Evolutionary conservation across 176 grass and related monocot genomes (phyloP).

Genomic region (Tuctoria greenei): DNA sequence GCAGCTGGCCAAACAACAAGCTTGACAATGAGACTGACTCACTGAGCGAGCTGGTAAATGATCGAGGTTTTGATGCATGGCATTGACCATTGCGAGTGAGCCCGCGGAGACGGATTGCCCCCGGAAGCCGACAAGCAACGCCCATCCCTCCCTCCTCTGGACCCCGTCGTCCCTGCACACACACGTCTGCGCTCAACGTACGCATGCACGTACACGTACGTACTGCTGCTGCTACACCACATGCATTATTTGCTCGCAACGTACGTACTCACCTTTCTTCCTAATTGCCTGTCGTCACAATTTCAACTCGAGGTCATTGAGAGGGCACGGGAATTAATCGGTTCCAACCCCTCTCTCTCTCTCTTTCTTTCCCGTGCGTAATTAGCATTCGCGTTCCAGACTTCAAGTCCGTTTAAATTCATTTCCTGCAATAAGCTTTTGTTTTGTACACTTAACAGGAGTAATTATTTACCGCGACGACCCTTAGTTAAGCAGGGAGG

Average conservation of each 20-base stretch:
- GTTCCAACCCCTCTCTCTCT: too few species aligned
- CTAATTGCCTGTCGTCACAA: neutral
- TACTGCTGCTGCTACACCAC: neutral
- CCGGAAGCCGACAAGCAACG: conserved; percentile 20
- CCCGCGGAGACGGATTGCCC: conserved; percentile 4
- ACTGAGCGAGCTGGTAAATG: neutral
- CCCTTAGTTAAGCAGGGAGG: too few species aligned
- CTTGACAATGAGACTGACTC: too few species aligned
- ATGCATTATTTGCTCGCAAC: neutral
- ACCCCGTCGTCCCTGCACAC: neutral
- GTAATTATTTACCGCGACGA: too few species aligned
- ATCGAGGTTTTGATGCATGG: neutral
- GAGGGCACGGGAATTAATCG: neutral
- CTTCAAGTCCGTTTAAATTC: too few species aligned
- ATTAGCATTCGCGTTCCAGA: too few species aligned
- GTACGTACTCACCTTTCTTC: neutral
- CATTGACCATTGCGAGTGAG: too few species aligned
- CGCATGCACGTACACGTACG: neutral
- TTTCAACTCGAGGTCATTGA: neutral
- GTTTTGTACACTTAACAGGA: too few species aligned
- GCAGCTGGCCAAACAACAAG: too few species aligned
- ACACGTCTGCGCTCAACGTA: neutral
- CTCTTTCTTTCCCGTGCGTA: too few species aligned
- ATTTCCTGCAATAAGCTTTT: too few species aligned
- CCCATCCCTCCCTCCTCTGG: neutral